phyloP scores from a whole-genome alignment of 106 monocot species.

The Dioscorea zingiberensis region DNA sequence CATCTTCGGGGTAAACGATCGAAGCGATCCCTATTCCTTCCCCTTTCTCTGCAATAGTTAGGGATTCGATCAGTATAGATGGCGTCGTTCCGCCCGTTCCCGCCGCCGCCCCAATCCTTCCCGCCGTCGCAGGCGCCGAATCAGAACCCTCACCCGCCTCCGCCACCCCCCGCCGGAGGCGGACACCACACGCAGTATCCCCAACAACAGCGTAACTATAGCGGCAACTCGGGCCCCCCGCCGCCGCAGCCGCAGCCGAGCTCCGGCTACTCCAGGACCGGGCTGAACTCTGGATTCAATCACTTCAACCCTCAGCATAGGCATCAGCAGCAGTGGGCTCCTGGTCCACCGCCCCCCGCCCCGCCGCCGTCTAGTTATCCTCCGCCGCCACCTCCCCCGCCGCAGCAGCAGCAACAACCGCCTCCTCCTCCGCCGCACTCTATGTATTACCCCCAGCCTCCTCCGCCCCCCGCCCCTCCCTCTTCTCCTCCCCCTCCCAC shows the following conservation, averaged over 20 bases:
- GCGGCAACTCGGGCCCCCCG: background rate
- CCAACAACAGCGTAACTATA: slow-evolving; percentile 6
- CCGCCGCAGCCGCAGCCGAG: background rate
- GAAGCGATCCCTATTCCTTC: too few species aligned
- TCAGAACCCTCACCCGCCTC: background rate
- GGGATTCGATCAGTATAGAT: background rate
- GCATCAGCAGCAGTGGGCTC: background rate
- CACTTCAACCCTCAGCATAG: background rate
- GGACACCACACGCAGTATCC: background rate
- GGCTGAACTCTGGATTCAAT: too few species aligned
- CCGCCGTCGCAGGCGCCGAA: background rate
- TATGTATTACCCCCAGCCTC: background rate
- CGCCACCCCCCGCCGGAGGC: slow-evolving; percentile 1
- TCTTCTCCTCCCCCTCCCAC: background rate
- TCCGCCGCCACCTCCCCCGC: background rate
- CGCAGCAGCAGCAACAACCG: background rate
- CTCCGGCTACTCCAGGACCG: background rate
- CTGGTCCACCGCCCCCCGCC: background rate
- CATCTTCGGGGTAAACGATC: too few species aligned
- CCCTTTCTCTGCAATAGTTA: background rate
- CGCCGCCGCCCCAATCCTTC: background rate
- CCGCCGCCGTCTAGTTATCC: background rate
- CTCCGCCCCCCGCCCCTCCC: background rate
- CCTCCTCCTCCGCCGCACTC: background rate
- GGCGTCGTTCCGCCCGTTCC: slow-evolving; percentile 2